These are phyloP conservation scores for Yamadazyma aaseri DNA, from an alignment of 1,139 yeast species.

Conservation along the genomic window DNA sequence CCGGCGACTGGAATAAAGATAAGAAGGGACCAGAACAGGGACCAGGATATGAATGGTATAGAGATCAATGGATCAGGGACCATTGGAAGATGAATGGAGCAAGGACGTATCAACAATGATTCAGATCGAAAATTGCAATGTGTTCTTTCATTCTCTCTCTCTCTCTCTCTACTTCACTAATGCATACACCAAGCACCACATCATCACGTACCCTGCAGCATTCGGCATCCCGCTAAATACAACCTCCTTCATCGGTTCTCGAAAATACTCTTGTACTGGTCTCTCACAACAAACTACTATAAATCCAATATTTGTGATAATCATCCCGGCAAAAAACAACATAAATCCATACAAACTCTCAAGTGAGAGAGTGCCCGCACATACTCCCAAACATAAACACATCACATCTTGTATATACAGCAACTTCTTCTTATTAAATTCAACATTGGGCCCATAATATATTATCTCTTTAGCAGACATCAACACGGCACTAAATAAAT, in stretches of 20 bases:
- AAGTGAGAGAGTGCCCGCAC: constrained; percentile 69
- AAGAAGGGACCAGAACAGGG: too few relatives aligned
- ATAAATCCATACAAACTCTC: constrained; percentile 64
- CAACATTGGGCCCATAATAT: constrained; percentile 25
- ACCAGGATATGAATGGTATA: too few relatives aligned
- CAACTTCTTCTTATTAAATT: constrained; percentile 39
- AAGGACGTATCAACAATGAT: too few relatives aligned
- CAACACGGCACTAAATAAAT: too few relatives aligned
- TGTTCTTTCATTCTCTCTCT: neutral
- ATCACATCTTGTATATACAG: constrained; percentile 63
- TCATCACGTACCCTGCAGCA: constrained; percentile 70
- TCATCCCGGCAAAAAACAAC: constrained; percentile 53
- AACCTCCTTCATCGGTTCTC: constrained; percentile 54
- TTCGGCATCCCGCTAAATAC: constrained; percentile 58
- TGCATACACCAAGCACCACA: constrained; percentile 84
- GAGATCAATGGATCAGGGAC: too few relatives aligned
- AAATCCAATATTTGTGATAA: constrained; percentile 43
- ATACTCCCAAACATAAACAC: constrained; percentile 64
- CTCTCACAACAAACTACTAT: constrained; percentile 42
- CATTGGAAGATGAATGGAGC: too few relatives aligned
- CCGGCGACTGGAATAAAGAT: too few relatives aligned
- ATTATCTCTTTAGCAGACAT: constrained; percentile 15
- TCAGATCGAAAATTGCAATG: too few relatives aligned
- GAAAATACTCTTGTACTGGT: constrained; percentile 47
- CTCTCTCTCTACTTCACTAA: constrained; percentile 34